phyloP scores from a whole-genome alignment of 306 rosid genomes.

The Amphicarpaea edgeworthii region DNA sequence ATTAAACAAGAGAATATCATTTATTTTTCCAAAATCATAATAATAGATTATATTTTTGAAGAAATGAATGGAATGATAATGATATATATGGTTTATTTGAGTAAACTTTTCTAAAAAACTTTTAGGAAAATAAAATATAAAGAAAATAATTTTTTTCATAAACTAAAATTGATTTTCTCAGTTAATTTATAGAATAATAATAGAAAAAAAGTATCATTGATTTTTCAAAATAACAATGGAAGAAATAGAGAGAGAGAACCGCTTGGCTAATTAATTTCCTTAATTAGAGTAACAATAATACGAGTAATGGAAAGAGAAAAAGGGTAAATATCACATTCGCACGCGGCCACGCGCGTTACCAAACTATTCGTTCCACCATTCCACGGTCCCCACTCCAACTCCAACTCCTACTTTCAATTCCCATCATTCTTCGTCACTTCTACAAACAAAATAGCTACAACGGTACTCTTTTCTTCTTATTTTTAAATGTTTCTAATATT shows the following conservation, averaged over 20 bases:
- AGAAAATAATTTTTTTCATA: too few relatives aligned
- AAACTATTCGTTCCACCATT: constrained; percentile 10
- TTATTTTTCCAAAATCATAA: too few relatives aligned
- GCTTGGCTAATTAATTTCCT: not conserved
- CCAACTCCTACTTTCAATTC: not conserved
- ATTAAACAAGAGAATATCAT: too few relatives aligned
- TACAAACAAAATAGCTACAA: not conserved
- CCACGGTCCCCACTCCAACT: constrained; percentile 37
- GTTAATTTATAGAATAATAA: too few relatives aligned
- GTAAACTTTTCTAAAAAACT: too few relatives aligned
- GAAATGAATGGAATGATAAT: too few relatives aligned
- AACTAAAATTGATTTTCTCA: too few relatives aligned
- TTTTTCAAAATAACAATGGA: too few relatives aligned
- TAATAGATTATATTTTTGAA: too few relatives aligned
- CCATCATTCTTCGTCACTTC: constrained; percentile 8
- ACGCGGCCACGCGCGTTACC: constrained; percentile 21
- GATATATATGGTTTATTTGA: too few relatives aligned
- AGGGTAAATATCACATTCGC: constrained; percentile 13
- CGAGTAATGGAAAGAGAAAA: constrained; percentile 9
- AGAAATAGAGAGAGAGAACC: not conserved
- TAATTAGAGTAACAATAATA: not conserved
- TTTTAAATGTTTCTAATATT: not conserved
- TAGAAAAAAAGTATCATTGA: too few relatives aligned
- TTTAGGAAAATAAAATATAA: too few relatives aligned
- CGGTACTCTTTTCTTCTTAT: not conserved